phyloP scores from a whole-genome alignment of 2,329 filamentous ascomycete genomes.

The Hysterium pulicare region DNA sequence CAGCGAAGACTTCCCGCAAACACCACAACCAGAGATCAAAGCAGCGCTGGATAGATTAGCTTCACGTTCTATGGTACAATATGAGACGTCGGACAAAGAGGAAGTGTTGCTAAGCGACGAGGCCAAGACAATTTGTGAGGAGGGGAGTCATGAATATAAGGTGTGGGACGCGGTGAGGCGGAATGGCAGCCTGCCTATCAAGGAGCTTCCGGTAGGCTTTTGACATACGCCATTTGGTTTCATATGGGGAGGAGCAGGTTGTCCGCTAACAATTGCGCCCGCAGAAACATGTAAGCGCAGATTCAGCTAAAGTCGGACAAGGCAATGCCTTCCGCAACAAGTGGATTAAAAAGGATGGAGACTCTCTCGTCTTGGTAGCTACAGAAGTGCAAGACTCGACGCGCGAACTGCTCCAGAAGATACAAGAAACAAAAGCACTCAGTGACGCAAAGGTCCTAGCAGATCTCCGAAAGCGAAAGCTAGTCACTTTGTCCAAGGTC shows the following conservation, averaged over 20 bases:
- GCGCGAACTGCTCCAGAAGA: slow-evolving; percentile 68
- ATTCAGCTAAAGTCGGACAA: slow-evolving; percentile 79
- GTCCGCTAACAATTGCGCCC: slow-evolving; percentile 35
- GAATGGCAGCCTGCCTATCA: slow-evolving; percentile 44
- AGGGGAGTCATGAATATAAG: slow-evolving; percentile 51
- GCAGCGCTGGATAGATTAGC: slow-evolving; percentile 81
- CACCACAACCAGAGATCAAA: slow-evolving; percentile 61
- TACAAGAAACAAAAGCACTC: slow-evolving; percentile 67
- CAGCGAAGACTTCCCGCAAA: slow-evolving; percentile 45
- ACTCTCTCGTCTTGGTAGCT: slow-evolving; percentile 54
- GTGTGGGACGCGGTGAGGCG: slow-evolving; percentile 49
- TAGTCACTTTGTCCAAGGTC: slow-evolving; percentile 78
- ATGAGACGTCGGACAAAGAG: slow-evolving; percentile 78
- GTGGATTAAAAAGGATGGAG: slow-evolving; percentile 62
- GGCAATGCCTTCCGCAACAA: slow-evolving; percentile 84
- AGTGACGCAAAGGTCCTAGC: slow-evolving; percentile 71
- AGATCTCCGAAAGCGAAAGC: slow-evolving; percentile 89
- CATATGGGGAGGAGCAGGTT: slow-evolving; percentile 3
- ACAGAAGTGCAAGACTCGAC: slow-evolving; percentile 79
- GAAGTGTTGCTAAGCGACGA: slow-evolving; percentile 73
- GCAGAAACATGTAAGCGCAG: slow-evolving; percentile 63
- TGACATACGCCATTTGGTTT: not conserved
- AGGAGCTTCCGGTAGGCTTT: slow-evolving; percentile 44
- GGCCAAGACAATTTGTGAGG: slow-evolving; percentile 67
- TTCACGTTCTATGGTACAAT: slow-evolving; percentile 81